Base-by-base conservation (phyloP, 2,329 filamentous ascomycete species). In the Alternaria hordeiaustralica region DNA sequence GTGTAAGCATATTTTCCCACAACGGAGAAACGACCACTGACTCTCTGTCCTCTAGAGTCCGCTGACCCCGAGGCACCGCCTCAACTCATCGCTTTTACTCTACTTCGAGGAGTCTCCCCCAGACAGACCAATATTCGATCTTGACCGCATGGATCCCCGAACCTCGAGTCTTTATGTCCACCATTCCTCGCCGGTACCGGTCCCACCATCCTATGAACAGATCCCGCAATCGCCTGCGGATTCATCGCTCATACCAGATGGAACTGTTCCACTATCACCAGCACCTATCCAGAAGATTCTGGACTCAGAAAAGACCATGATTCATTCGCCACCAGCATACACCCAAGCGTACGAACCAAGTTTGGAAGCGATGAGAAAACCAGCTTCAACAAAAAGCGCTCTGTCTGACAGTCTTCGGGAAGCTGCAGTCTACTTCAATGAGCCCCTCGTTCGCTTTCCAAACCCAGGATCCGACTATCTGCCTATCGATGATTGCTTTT, bases 101-200 rank as follows among this genome's bases (percentile, higher is more conserved):
- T 59, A 69, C 30, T 78, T 78, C 41, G 61, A 76, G 41, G 63
- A 71, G 23, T 75, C 74, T 12, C 73, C 70, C 4, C 59, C 68
- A 4, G 67, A 69, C 47, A 61, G 65, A 36, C 72, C 70, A 3
- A 71, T 77, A 57, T 74, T 79, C 50, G 71, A 75, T 26, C 46
- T 67, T 4, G 58, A 50, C 12, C 62, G 65, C 47, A 67, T 54
- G 41, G 30, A 46, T 9, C 69, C 71, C 3, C 43, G 47, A 11
- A 58, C 61, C 21, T 72, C 71, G n/a, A 72, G 64, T 41, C 9
- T 64, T n/a, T 36, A 65, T 7, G 67, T 76, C 3, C 66, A 69
- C 23, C 74, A 66, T 50, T 77, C 76, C 21, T 77, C 75, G 9
- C 75, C 76, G 6, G 64, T 78, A n/a, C 56, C 69, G 33, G 69